Percentiles rank a stretch among this genome's conserved stretches.
phyloP scores from a whole-genome alignment of 257 asterid species.

The Ilex aquifolium region DNA sequence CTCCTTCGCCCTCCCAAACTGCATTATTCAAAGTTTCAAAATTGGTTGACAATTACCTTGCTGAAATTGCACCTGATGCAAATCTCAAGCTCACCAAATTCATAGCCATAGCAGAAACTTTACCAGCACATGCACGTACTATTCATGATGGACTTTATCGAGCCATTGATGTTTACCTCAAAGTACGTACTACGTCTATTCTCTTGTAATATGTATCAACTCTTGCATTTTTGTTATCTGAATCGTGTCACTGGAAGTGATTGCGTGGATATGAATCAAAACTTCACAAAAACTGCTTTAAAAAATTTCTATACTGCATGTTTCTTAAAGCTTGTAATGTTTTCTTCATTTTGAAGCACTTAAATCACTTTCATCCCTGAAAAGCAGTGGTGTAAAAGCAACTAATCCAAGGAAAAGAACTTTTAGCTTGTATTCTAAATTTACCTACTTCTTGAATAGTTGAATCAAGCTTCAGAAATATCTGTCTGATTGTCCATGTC shows the following conservation, averaged over 20 bases:
- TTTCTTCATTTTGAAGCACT: too few species aligned
- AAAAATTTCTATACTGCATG: too few species aligned
- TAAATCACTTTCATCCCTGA: too few species aligned
- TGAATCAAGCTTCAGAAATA: background rate
- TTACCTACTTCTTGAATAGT: background rate
- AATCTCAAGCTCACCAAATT: conserved; percentile 77
- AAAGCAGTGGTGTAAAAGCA: too few species aligned
- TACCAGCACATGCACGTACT: conserved; percentile 78
- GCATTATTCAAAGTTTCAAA: conserved; percentile 76
- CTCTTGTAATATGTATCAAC: background rate
- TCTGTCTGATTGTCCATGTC: background rate
- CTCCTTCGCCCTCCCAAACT: conserved; percentile 72
- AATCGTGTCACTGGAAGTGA: too few species aligned
- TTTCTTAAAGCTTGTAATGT: background rate
- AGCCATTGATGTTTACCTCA: conserved; percentile 91
- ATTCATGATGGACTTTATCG: conserved; percentile 77
- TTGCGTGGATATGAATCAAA: too few species aligned
- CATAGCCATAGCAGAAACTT: conserved; percentile 65
- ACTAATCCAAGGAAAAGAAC: background rate
- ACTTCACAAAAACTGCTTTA: too few species aligned
- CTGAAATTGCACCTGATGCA: conserved; percentile 92
- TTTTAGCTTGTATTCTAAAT: background rate
- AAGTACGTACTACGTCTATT: conserved; percentile 36
- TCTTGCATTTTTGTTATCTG: too few species aligned
- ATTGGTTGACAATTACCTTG: conserved; percentile 70